These are phyloP conservation scores for Fraxinus anomala DNA, from an alignment of 257 asterid species.

Conservation along the genomic window DNA sequence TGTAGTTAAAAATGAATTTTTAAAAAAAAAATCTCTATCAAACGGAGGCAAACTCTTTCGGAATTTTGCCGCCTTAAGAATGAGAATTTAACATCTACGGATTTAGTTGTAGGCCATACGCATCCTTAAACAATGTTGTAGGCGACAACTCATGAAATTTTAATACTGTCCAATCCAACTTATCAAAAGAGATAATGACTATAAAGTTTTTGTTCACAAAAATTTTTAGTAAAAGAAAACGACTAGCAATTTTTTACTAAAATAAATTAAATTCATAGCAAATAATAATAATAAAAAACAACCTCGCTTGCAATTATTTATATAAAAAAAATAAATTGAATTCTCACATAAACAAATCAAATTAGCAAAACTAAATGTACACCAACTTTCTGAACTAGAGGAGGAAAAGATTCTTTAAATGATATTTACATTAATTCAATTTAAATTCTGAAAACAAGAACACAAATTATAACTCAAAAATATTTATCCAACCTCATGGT, in stretches of 20 bases:
- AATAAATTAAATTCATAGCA: background rate
- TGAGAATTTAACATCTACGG: background rate
- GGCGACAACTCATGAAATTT: background rate
- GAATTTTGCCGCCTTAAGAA: background rate
- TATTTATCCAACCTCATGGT: slow-evolving; percentile 30
- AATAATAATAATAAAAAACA: background rate
- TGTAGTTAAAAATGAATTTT: background rate
- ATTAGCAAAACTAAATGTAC: slow-evolving; percentile 1
- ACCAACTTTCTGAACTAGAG: slow-evolving; percentile 9
- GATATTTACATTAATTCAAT: slow-evolving; percentile 49
- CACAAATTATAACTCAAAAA: slow-evolving; percentile 27
- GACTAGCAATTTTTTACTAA: background rate
- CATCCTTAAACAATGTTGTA: too few species aligned
- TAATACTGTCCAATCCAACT: background rate
- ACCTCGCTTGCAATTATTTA: background rate
- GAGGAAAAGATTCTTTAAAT: slow-evolving; percentile 32
- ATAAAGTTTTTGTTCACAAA: background rate
- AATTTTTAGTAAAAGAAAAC: background rate
- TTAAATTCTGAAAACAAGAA: slow-evolving; percentile 22
- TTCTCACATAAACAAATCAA: slow-evolving; percentile 1
- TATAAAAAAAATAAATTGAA: background rate
- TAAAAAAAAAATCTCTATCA: background rate
- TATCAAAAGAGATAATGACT: background rate
- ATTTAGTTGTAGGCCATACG: background rate
- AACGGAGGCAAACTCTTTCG: background rate